Conservation (phyloP, 345 rosid species). For the Brassica incana region DNA sequence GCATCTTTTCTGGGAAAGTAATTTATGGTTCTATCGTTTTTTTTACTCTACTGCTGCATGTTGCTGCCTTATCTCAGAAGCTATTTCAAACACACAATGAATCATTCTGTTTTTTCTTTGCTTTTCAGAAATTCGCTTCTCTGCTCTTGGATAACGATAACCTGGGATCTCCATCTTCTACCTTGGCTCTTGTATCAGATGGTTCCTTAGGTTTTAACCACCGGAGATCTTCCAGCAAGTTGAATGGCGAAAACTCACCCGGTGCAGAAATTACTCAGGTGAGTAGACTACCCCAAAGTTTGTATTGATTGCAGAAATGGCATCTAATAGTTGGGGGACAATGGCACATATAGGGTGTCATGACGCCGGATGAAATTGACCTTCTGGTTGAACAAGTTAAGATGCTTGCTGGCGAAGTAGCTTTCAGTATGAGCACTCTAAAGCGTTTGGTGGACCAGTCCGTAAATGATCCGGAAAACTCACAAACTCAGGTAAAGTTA, state of each 20-base stretch:
- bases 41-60: neutral
- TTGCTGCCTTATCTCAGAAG: slow-evolving; percentile 9
- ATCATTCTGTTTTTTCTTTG: slow-evolving; percentile 23
- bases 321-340: slow-evolving; percentile 16
- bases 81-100: slow-evolving; percentile 2
- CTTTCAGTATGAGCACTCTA: slow-evolving; percentile 86
- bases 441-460: slow-evolving; percentile 96
- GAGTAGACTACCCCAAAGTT: slow-evolving; percentile 37
- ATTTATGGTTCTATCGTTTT: neutral
- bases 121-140: slow-evolving; percentile 61
- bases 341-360: slow-evolving; percentile 55
- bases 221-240: slow-evolving; percentile 73
- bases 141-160: slow-evolving; percentile 61
- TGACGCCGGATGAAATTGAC: slow-evolving; percentile 91
- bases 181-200: slow-evolving; percentile 51
- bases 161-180: slow-evolving; percentile 52
- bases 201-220: slow-evolving; percentile 57
- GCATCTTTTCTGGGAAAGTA: slow-evolving; percentile 4
- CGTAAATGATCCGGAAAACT: slow-evolving; percentile 79
- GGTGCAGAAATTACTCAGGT: slow-evolving; percentile 71
- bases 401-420: slow-evolving; percentile 99
- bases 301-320: slow-evolving; percentile 15
- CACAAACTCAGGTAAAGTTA: slow-evolving; percentile 65
- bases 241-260: slow-evolving; percentile 77
- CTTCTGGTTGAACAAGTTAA: slow-evolving; percentile 98